phyloP scores from a whole-genome alignment of 495 filamentous ascomycete species.

The Chlorociboria aeruginascens region DNA sequence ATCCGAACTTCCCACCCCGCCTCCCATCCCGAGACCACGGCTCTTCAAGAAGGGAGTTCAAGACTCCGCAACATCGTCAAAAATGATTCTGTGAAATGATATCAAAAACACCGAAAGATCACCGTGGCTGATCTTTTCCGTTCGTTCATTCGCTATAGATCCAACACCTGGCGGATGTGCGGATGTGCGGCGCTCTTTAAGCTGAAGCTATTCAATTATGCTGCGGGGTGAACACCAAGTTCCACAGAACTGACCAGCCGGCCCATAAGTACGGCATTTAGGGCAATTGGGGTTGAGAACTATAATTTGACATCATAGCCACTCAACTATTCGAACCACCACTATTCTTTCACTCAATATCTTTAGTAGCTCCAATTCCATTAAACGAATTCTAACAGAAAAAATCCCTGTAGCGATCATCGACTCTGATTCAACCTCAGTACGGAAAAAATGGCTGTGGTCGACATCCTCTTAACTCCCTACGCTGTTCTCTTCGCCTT shows the following conservation, averaged over 20 bases:
- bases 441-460: constrained; percentile 26
- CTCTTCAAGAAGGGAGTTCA: constrained; percentile 5
- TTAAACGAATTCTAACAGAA: neutral
- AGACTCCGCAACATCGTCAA: neutral
- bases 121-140: too few species aligned
- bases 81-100: too few species aligned
- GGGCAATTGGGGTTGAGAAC: neutral
- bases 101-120: too few species aligned
- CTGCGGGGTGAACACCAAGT: too few species aligned
- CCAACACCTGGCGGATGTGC: too few species aligned
- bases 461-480: constrained; percentile 41
- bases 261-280: too few species aligned
- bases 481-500: constrained; percentile 43
- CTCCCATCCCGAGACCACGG: neutral
- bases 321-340: too few species aligned
- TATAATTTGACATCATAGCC: constrained; percentile 12
- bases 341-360: neutral
- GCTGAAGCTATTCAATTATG: too few species aligned
- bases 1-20: neutral
- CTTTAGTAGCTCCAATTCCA: neutral
- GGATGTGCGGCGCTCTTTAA: too few species aligned
- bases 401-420: constrained; percentile 3
- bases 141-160: too few species aligned
- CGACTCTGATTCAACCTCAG: neutral
- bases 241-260: too few species aligned